Conservation (phyloP, 2,329 filamentous ascomycete genomes). For the Colletotrichum filicis region DNA sequence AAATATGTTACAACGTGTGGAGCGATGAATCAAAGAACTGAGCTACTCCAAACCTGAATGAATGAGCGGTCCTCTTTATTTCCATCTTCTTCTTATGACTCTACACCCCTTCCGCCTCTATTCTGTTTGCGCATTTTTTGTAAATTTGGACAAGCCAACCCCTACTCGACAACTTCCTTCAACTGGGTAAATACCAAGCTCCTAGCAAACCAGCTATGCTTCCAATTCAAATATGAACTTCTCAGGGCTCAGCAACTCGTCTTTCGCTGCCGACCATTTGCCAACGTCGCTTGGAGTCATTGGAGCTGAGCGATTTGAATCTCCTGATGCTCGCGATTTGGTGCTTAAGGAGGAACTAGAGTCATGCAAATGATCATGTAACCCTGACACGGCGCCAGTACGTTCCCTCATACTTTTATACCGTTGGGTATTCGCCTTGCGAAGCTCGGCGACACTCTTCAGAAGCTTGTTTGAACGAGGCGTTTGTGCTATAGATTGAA, state of each 20-base stretch:
- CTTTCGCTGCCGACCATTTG: neutral
- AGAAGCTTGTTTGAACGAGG: neutral
- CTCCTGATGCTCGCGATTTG: neutral
- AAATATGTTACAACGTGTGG: no score
- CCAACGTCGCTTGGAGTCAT: neutral
- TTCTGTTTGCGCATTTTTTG: no score
- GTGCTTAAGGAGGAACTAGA: neutral
- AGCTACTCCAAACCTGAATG: no score
- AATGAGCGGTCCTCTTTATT: no score
- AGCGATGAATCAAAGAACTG: no score
- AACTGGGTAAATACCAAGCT: no score
- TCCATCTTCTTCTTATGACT: no score
- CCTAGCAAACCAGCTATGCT: neutral
- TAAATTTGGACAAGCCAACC: no score
- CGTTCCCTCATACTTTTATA: neutral
- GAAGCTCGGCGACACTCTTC: neutral
- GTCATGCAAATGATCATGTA: neutral
- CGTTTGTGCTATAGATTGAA: no score
- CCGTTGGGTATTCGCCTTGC: neutral
- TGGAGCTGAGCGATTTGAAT: neutral
- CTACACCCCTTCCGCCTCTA: no score
- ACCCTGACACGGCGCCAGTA: neutral
- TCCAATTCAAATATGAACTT: neutral
- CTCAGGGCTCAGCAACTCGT: neutral
- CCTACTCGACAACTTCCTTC: no score